phyloP scores from a whole-genome alignment of 768 basidiomycete species.

The Filobasidium wieringae region DNA sequence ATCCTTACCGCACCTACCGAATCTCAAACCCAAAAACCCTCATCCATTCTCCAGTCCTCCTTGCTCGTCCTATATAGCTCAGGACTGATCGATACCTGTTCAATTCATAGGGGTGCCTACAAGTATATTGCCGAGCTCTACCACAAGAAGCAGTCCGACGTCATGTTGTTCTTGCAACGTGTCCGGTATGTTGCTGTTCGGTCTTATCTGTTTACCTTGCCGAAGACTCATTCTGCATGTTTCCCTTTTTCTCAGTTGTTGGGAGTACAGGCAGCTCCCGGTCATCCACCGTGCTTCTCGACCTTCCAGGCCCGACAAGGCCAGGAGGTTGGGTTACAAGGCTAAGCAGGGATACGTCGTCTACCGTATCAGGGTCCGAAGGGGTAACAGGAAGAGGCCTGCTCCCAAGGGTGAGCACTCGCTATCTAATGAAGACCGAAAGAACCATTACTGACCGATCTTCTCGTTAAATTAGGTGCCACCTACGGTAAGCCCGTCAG shows the following conservation, averaged over 20 bases:
- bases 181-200: conserved; percentile 56
- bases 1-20: too few relatives aligned
- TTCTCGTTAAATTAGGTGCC: conserved; percentile 41
- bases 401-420: conserved; percentile 70
- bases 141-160: conserved; percentile 61
- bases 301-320: conserved; percentile 98
- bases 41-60: too few relatives aligned
- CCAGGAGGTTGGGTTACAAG: conserved; percentile 96
- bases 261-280: conserved; percentile 97
- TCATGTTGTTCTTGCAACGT: conserved; percentile 92
- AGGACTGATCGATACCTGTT: too few relatives aligned
- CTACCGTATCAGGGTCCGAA: conserved; percentile 92
- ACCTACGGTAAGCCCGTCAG: conserved; percentile 98
- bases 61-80: too few relatives aligned
- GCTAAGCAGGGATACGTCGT: conserved; percentile 99
- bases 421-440: conserved; percentile 17
- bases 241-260: conserved; percentile 52
- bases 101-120: conserved; percentile 27
- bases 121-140: conserved; percentile 91
- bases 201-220: neutral
- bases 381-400: conserved; percentile 98
- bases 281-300: conserved; percentile 97
- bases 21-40: too few relatives aligned
- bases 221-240: neutral
- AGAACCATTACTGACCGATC: conserved; percentile 45